Base-by-base conservation (phyloP, 2,329 filamentous ascomycete genomes). In the Periconia macrospinosa region DNA sequence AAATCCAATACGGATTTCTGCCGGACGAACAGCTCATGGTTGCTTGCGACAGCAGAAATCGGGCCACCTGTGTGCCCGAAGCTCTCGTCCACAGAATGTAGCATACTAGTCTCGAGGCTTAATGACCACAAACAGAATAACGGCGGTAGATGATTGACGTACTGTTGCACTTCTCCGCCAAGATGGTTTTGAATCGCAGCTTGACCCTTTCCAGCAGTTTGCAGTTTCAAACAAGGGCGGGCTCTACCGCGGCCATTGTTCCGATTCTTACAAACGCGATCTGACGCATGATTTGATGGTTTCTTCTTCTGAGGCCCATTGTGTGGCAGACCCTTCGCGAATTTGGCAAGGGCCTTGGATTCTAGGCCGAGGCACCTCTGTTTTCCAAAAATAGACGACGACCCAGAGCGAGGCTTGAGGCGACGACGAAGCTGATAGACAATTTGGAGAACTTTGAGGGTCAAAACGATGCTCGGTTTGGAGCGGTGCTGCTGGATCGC, bases 401-500 rank as follows among this genome's bases (percentile, higher is more conserved):
- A 33, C 30, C 54, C 52, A 47, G 33, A 23, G 50, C 68, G 73
- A 61, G 63, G 67, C 63, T 68, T 67, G 43, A 72, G 65, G 50
- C 72, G 70, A 55, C 67, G 70, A 50, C 72, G 69, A 50, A 76
- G 70, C 51, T 69, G 65, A 47, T 70, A 67, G 60, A 76, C 66
- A 58, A 75, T 66, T 60, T 71, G 68, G 49, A 76, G 61, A 50
- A 75, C 66, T 57, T 69, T 69, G 58, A 72, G 69, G 27, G 72
- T 70, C 50, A 75, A 64, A 61, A 69, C 63, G 49, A 76, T 61
- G 54, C 63, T 68, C 27, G 65, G 54, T 49, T 63, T 62, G 54
- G 63, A 61, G 55, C 59, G 59, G 45, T 56, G 63, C 50, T 60
- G 53, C 18, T 59, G 55, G 54, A 65, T 65, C 55, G 68, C 66